Evolutionary conservation across 2,329 filamentous ascomycete genomes (phyloP), one percentile per base, ranked within the genome.

Genomic region (Periconia sp.): DNA sequence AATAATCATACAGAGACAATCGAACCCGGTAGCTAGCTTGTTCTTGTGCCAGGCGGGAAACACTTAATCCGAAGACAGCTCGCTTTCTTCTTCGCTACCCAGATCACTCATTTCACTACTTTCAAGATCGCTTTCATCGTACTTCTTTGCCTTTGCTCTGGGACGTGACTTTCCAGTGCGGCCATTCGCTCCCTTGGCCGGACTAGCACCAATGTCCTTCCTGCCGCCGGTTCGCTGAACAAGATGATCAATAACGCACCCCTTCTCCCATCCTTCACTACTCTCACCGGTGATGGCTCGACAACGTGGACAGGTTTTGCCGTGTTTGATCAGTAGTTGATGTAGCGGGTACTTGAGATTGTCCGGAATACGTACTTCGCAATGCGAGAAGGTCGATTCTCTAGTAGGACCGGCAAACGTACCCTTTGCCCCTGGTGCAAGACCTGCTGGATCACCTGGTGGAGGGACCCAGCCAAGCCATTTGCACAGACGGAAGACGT

Each of bases 191-290:
- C 29, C 45, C 24, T 61, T 60, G 3, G 19, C 36, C 4, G 56
- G 57, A 38, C 48, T 58, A 1, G 26, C 30, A 3, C 41, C 51
- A 2, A 9, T 38, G 16, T 66, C 74, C 57, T 81, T 81, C 54
- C 78, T 78, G 44, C 72, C 76, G 6, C 80, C 82, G n/a, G 73
- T 78, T 38, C 82, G 70, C 41, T 69, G 78, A 4, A 85, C 80
- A 24, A 86, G 63, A 59, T 85, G 80, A 37, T 86, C 84, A 59
- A 87, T 84, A 7, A 79, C 77, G 69, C 84, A 87, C 0, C 79
- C 79, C 12, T 82, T 72, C 3, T 83, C 75, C 85, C 87, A 89
- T 0, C 78, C 80, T 18, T 78, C 77, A 36, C 79, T 85, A 1
- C 78, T 78, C 50, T 80, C 73, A 0, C 80, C 79, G 0, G 85